A percentile compares a stretch with the other conserved stretches of the same genome.
Evolutionary conservation across 1,139 yeast genomes (phyloP).

Genomic region (Spathaspora sp.): DNA sequence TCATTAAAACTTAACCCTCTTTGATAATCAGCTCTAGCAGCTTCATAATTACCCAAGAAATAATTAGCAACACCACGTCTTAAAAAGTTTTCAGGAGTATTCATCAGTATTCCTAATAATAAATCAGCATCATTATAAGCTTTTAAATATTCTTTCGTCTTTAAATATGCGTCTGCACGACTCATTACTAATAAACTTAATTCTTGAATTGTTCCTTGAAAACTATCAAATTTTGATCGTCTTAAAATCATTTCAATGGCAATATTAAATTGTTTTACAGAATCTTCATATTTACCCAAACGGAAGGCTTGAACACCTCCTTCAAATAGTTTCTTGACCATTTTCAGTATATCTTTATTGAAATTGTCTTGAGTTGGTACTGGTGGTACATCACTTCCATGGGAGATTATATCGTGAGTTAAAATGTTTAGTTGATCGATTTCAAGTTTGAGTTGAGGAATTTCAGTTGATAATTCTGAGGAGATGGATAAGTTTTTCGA

Average conservation of each 20-base stretch:
- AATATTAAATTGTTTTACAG: slow-evolving; percentile 67
- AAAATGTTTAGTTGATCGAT: slow-evolving; percentile 64
- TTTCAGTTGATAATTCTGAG: slow-evolving; percentile 18
- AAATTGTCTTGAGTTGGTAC: slow-evolving; percentile 52
- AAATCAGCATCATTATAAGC: slow-evolving; percentile 85
- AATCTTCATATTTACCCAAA: slow-evolving; percentile 63
- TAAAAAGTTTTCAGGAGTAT: slow-evolving; percentile 75
- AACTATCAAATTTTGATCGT: slow-evolving; percentile 84
- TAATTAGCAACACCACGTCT: slow-evolving; percentile 77
- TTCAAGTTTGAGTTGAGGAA: slow-evolving; percentile 43
- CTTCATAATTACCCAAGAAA: slow-evolving; percentile 67
- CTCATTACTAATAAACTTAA: slow-evolving; percentile 69
- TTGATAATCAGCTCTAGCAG: slow-evolving; percentile 74
- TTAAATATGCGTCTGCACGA: slow-evolving; percentile 79
- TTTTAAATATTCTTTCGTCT: slow-evolving; percentile 60
- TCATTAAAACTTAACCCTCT: slow-evolving; percentile 72
- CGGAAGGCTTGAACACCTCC: slow-evolving; percentile 67
- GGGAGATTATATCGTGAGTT: slow-evolving; percentile 56
- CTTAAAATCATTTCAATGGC: slow-evolving; percentile 82
- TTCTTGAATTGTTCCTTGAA: slow-evolving; percentile 79
- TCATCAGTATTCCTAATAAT: slow-evolving; percentile 60
- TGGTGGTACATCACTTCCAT: slow-evolving; percentile 70
- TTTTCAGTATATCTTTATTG: slow-evolving; percentile 58
- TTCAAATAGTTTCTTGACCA: slow-evolving; percentile 74
- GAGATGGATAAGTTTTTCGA: slow-evolving; percentile 28